phyloP scores from a whole-genome alignment of 139 green algal genomes.

The Chlorella vulgaris region DNA sequence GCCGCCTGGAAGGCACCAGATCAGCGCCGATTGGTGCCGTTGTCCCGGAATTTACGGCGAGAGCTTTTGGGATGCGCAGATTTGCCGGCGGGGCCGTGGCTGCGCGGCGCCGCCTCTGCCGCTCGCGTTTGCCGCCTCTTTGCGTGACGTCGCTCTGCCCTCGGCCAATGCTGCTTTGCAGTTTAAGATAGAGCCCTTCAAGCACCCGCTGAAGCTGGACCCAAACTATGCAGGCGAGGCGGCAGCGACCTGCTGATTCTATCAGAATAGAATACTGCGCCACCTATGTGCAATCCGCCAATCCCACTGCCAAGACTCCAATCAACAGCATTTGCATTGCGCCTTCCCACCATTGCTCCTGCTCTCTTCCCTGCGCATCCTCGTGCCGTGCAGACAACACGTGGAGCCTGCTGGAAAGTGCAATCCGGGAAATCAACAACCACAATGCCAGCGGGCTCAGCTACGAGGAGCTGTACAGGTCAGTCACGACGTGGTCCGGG shows the following conservation, averaged over 20 bases:
- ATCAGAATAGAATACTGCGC: no score
- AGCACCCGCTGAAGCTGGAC: slow-evolving; percentile 90
- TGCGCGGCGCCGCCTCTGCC: neutral
- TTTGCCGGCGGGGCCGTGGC: no score
- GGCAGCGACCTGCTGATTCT: neutral
- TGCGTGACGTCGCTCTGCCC: neutral
- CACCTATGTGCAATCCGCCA: no score
- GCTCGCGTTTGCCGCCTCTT: neutral
- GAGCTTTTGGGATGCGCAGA: no score
- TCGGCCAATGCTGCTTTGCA: slow-evolving; percentile 22
- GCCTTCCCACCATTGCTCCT: no score
- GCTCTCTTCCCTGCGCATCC: no score
- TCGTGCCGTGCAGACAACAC: slow-evolving; percentile 96
- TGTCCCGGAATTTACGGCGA: no score
- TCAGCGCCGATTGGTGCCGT: no score
- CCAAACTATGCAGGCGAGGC: slow-evolving; percentile 82
- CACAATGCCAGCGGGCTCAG: slow-evolving; percentile 94
- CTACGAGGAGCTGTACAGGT: slow-evolving; percentile 99
- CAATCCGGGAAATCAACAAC: slow-evolving; percentile 97
- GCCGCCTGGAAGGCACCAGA: no score
- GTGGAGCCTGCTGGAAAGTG: slow-evolving; percentile 93
- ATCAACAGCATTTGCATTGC: no score
- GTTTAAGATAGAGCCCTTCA: slow-evolving; percentile 96
- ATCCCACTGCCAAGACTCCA: no score
- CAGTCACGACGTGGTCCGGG: neutral